Evolutionary conservation across 1,284 basidiomycete species (phyloP).

Genomic region (Sanghuangporus baumii): DNA sequence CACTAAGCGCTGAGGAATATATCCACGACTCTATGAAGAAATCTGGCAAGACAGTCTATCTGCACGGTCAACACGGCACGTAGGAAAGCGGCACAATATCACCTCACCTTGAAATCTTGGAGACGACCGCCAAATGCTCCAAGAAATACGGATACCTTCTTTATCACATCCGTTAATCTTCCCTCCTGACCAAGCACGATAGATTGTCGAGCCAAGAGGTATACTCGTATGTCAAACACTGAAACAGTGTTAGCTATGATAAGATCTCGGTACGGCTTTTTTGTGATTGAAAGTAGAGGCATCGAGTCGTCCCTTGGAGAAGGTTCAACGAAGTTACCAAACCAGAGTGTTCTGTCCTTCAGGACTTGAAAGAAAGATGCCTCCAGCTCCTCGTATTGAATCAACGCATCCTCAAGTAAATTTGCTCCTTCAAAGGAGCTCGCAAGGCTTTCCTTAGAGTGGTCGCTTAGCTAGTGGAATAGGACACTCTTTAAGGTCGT

Average conservation of each 20-base stretch:
- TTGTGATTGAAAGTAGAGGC: conserved; percentile 72
- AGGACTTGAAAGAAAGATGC: conserved; percentile 76
- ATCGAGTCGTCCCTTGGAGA: conserved; percentile 73
- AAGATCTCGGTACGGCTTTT: conserved; percentile 86
- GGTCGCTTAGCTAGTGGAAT: conserved; percentile 1
- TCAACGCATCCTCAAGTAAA: conserved; percentile 83
- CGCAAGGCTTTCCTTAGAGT: conserved; percentile 85
- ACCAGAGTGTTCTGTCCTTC: conserved; percentile 86
- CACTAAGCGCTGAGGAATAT: conserved; percentile 85
- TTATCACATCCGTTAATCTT: conserved; percentile 61
- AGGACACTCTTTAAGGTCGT: conserved; percentile 13
- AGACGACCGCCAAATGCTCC: conserved; percentile 77
- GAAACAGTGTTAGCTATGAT: conserved; percentile 90
- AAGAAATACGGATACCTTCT: conserved; percentile 68
- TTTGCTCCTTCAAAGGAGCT: conserved; percentile 89
- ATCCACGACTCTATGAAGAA: conserved; percentile 93
- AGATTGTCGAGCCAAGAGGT: conserved; percentile 86
- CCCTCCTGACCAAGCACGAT: conserved; percentile 71
- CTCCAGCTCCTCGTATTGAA: conserved; percentile 91
- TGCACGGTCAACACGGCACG: background rate
- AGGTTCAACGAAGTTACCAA: conserved; percentile 74
- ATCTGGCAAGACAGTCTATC: conserved; percentile 61
- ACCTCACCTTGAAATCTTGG: conserved; percentile 66
- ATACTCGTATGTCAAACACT: conserved; percentile 91
- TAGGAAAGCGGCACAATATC: background rate